Percentiles rank a stretch among this genome's conserved stretches.
These are phyloP conservation scores for Candida parachauliodes DNA, from an alignment of 805 yeast genomes.

Conservation along the genomic window DNA sequence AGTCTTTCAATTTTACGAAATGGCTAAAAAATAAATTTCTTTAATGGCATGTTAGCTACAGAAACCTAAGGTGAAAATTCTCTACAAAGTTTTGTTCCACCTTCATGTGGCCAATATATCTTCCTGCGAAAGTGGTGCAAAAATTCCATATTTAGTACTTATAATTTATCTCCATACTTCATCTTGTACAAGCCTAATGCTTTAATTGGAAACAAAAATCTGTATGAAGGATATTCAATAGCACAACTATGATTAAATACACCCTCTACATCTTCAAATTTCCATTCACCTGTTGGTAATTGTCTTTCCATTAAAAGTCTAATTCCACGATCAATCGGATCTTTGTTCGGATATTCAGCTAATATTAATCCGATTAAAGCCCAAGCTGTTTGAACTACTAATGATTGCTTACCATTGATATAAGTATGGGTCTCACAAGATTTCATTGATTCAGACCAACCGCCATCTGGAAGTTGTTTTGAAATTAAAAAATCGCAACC, in stretches of 20 bases:
- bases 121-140: too few relatives aligned
- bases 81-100: too few relatives aligned
- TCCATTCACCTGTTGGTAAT: conserved; percentile 75
- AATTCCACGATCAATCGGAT: conserved; percentile 62
- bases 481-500: conserved; percentile 84
- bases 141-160: too few relatives aligned
- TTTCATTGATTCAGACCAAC: conserved; percentile 96
- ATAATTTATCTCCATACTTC: conserved; percentile 22
- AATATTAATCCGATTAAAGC: conserved; percentile 75
- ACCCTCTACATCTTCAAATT: conserved; percentile 83
- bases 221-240: conserved; percentile 93
- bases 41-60: too few relatives aligned
- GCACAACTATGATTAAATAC: conserved; percentile 91
- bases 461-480: conserved; percentile 84
- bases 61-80: too few relatives aligned
- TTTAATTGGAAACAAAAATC: conserved; percentile 84
- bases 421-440: conserved; percentile 79
- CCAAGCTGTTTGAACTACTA: conserved; percentile 93
- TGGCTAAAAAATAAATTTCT: too few relatives aligned
- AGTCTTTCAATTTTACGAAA: too few relatives aligned
- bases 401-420: conserved; percentile 59
- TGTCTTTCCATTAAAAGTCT: conserved; percentile 64
- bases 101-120: too few relatives aligned
- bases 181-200: conserved; percentile 73
- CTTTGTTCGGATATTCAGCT: conserved; percentile 73